Conservation (phyloP, 768 basidiomycete species). For the Kwoniella dendrophila region DNA sequence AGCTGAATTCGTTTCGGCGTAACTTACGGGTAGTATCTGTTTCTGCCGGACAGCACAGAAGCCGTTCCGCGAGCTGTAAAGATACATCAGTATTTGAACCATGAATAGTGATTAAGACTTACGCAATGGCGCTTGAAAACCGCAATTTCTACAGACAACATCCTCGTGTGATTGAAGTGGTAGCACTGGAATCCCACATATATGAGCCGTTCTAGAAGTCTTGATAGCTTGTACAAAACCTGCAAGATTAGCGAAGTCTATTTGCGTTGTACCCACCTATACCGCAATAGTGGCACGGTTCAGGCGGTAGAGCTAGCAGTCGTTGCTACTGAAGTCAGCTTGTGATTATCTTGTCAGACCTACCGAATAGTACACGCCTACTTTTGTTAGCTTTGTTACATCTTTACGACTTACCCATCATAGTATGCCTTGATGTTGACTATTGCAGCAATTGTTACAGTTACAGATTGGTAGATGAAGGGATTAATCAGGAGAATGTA, state of each 20-base stretch:
- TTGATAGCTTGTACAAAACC: conserved; percentile 19
- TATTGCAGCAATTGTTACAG: not conserved
- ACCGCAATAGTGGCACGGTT: conserved; percentile 22
- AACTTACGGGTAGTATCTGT: conserved; percentile 32
- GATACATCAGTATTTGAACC: not conserved
- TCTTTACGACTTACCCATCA: conserved; percentile 16
- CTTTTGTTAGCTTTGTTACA: conserved; percentile 15
- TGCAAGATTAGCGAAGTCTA: not conserved
- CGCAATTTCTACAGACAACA: conserved; percentile 29
- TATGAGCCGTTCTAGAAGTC: conserved; percentile 25
- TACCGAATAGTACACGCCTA: conserved; percentile 35
- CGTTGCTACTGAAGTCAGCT: conserved; percentile 15
- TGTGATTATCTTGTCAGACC: not conserved
- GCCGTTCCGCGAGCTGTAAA: not conserved
- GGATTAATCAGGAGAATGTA: conserved; percentile 1
- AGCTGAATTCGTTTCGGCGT: not conserved
- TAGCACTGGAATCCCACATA: conserved; percentile 41
- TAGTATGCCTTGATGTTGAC: not conserved
- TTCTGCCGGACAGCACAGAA: conserved; percentile 1
- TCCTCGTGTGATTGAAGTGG: conserved; percentile 27
- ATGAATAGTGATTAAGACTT: conserved; percentile 25
- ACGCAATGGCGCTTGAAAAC: conserved; percentile 22
- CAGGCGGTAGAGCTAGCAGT: conserved; percentile 1
- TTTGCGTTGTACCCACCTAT: conserved; percentile 6
- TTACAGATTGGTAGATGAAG: not conserved